Evolutionary conservation across 768 basidiomycete genomes (phyloP).

Genomic region (Lepiota brunneoincarnata): DNA sequence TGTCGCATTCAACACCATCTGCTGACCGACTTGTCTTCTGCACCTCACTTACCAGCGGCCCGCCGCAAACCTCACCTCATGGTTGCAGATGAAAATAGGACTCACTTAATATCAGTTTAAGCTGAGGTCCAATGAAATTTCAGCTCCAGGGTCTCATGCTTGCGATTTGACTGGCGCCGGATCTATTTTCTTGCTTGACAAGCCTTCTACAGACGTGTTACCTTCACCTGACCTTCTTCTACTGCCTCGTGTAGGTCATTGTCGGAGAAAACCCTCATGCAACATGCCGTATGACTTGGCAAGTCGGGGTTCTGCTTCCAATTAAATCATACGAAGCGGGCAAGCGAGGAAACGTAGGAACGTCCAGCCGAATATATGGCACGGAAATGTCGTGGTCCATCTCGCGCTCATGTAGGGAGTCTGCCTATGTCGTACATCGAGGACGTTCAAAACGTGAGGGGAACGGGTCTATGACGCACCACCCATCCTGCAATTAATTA

Average conservation of each 20-base stretch:
- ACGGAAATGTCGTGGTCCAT: too few species aligned
- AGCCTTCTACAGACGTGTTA: background rate
- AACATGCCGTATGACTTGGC: background rate
- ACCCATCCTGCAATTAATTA: too few species aligned
- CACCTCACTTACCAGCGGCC: background rate
- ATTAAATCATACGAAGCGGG: background rate
- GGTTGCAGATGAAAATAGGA: background rate
- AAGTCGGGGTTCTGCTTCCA: background rate
- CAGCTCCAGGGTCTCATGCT: conserved; percentile 1
- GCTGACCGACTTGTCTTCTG: too few species aligned
- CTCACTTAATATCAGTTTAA: background rate
- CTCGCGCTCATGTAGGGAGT: too few species aligned
- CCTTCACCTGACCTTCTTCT: conserved; percentile 1
- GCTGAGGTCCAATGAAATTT: background rate
- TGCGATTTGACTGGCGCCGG: background rate
- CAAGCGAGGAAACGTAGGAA: too few species aligned
- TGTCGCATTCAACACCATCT: too few species aligned
- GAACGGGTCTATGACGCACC: too few species aligned
- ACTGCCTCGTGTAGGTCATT: background rate
- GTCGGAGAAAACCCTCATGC: background rate
- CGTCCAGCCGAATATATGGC: too few species aligned
- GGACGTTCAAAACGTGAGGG: too few species aligned
- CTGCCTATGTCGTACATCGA: too few species aligned
- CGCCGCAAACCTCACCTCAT: background rate
- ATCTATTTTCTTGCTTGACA: background rate